Evolutionary conservation across 768 basidiomycete genomes (phyloP).

Genomic region (Chlorophyllum brunneum): DNA sequence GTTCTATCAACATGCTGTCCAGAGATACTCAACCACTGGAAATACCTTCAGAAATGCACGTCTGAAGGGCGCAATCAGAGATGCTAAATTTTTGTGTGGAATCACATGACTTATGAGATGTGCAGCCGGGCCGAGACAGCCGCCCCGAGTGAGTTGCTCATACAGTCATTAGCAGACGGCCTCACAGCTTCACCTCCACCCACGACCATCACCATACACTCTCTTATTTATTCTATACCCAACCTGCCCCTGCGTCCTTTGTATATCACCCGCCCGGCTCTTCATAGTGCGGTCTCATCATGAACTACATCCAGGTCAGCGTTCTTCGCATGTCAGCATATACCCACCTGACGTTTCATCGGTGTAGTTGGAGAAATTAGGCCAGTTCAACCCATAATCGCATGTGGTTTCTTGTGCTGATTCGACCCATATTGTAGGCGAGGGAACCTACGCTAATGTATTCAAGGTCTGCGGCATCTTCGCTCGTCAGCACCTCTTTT

Average conservation of each 20-base stretch:
- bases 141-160: slow-evolving; percentile 6
- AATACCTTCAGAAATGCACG: slow-evolving; percentile 1
- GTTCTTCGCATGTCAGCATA: neutral
- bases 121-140: slow-evolving; percentile 2
- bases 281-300: slow-evolving; percentile 15
- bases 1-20: neutral
- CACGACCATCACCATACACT: slow-evolving; percentile 8
- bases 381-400: slow-evolving; percentile 41
- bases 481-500: neutral
- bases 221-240: slow-evolving; percentile 3
- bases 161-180: slow-evolving; percentile 4
- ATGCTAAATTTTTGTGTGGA: slow-evolving; percentile 11
- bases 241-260: neutral
- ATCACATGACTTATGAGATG: slow-evolving; percentile 1
- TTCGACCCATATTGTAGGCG: slow-evolving; percentile 60
- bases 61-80: neutral
- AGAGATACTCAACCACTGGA: neutral
- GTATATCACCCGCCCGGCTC: neutral
- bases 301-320: slow-evolving; percentile 55
- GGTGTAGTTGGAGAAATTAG: slow-evolving; percentile 82
- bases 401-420: neutral
- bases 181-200: slow-evolving; percentile 7
- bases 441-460: slow-evolving; percentile 96
- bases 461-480: slow-evolving; percentile 65
- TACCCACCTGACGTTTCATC: slow-evolving; percentile 1